Percentiles rank a stretch among this genome's conserved stretches.
phyloP scores from a whole-genome alignment of 805 yeast genomes.

The Kuraishia hungarica region DNA sequence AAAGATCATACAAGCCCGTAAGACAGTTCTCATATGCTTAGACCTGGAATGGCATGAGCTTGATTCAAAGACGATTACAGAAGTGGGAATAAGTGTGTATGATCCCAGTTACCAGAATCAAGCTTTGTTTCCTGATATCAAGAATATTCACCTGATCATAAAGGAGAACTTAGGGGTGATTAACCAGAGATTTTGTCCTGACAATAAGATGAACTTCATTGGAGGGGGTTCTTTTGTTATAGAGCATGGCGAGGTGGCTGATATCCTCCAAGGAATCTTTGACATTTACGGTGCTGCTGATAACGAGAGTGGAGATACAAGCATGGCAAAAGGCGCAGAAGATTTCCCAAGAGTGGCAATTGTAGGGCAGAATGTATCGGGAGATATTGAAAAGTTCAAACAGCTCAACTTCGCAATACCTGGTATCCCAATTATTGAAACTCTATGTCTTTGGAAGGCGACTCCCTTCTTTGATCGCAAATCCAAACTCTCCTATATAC shows the following conservation, averaged over 20 bases:
- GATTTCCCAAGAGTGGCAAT: slow-evolving; percentile 11
- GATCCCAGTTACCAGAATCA: slow-evolving; percentile 19
- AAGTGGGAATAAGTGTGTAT: slow-evolving; percentile 20
- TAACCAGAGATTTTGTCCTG: slow-evolving; percentile 19
- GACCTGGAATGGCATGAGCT: slow-evolving; percentile 19
- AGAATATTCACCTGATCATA: slow-evolving; percentile 18
- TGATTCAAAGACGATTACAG: slow-evolving; percentile 12
- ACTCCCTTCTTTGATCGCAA: slow-evolving; percentile 9
- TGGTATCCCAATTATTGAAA: slow-evolving; percentile 19
- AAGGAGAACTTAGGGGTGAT: slow-evolving; percentile 11
- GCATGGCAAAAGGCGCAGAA: slow-evolving; percentile 8
- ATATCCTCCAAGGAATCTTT: slow-evolving; percentile 4
- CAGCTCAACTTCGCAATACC: slow-evolving; percentile 11
- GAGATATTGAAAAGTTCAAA: slow-evolving; percentile 16
- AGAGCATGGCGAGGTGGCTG: slow-evolving; percentile 7
- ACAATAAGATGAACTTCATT: slow-evolving; percentile 16
- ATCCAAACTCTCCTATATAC: slow-evolving; percentile 13
- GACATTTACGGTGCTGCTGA: not conserved
- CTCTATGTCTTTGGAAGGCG: slow-evolving; percentile 14
- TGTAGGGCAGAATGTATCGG: slow-evolving; percentile 21
- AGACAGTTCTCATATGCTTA: slow-evolving; percentile 14
- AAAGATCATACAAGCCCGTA: slow-evolving; percentile 1
- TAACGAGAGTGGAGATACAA: not conserved
- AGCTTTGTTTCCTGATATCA: slow-evolving; percentile 21
- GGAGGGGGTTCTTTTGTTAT: slow-evolving; percentile 19